Conservation (phyloP, 2,329 filamentous ascomycete genomes). For the Xylariaceae sp. region DNA sequence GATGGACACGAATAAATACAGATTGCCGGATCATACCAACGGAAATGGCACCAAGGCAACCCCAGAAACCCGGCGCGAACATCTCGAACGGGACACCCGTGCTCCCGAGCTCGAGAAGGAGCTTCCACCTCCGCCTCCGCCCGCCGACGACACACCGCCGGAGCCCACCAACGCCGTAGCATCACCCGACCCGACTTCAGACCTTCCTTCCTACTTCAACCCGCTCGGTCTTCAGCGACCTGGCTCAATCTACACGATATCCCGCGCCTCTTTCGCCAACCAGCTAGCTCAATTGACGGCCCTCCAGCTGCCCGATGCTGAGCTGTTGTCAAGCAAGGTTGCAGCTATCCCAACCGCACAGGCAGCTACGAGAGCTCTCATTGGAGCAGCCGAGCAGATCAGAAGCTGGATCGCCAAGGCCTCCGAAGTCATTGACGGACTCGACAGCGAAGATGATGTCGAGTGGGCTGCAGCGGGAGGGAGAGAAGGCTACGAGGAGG, state of each 20-base stretch:
- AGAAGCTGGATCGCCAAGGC: slow-evolving; percentile 92
- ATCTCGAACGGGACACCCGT: slow-evolving; percentile 50
- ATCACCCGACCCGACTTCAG: slow-evolving; percentile 46
- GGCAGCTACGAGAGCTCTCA: slow-evolving; percentile 77
- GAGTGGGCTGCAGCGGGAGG: slow-evolving; percentile 94
- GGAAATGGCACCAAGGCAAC: slow-evolving; percentile 66
- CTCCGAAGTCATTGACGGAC: slow-evolving; percentile 78
- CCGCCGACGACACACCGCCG: slow-evolving; percentile 51
- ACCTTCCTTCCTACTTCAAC: slow-evolving; percentile 63
- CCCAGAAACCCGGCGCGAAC: slow-evolving; percentile 55
- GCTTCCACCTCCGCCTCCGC: slow-evolving; percentile 43
- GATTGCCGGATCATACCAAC: slow-evolving; percentile 67
- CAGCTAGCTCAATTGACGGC: slow-evolving; percentile 91
- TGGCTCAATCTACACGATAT: slow-evolving; percentile 91
- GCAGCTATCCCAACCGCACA: slow-evolving; percentile 80
- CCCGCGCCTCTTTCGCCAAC: slow-evolving; percentile 85
- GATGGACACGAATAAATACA: slow-evolving; percentile 74
- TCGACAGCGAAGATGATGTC: slow-evolving; percentile 95
- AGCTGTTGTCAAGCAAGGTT: slow-evolving; percentile 78
- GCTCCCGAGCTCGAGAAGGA: slow-evolving; percentile 35
- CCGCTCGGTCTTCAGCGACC: slow-evolving; percentile 65
- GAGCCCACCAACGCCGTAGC: slow-evolving; percentile 26
- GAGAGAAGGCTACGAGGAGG: slow-evolving; percentile 71
- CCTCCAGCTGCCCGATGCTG: slow-evolving; percentile 82
- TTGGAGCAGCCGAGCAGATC: slow-evolving; percentile 88